Percentiles rank a stretch among this genome's conserved stretches.
phyloP scores from a whole-genome alignment of 2,329 filamentous ascomycete species.

The Ilyonectria sp. region DNA sequence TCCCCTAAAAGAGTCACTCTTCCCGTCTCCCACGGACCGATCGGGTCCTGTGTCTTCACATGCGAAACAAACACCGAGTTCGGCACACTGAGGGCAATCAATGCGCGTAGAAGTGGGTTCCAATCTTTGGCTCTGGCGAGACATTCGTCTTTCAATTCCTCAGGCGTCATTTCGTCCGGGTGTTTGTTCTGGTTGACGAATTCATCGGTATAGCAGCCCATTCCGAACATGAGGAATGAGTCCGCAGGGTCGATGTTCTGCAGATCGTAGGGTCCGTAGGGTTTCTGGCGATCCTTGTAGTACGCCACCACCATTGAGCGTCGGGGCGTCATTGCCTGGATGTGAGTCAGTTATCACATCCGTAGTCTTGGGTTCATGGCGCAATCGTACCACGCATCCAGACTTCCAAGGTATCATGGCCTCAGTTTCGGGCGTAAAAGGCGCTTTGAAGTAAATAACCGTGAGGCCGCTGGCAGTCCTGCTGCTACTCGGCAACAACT shows the following conservation, averaged over 20 bases:
- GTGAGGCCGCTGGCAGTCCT: constrained; percentile 9
- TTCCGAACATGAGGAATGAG: constrained; percentile 20
- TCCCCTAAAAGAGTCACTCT: constrained; percentile 9
- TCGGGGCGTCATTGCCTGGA: constrained; percentile 15
- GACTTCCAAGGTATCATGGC: constrained; percentile 17
- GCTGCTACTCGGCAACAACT: constrained; percentile 10
- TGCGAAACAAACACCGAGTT: constrained; percentile 16
- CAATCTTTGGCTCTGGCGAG: constrained; percentile 15
- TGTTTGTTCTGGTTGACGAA: constrained; percentile 12
- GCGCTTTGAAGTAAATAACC: constrained; percentile 22
- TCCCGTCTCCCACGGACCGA: constrained; percentile 16
- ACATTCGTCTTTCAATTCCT: constrained; percentile 13
- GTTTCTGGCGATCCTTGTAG: constrained; percentile 18
- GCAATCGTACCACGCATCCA: constrained; percentile 15
- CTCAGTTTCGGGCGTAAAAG: constrained; percentile 9
- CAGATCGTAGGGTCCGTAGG: constrained; percentile 14
- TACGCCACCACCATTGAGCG: constrained; percentile 21
- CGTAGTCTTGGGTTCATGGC: no score
- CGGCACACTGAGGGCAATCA: constrained; percentile 1
- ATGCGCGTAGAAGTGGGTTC: constrained; percentile 18
- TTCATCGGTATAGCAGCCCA: constrained; percentile 19
- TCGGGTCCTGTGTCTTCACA: constrained; percentile 19
- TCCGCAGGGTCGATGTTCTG: constrained; percentile 2
- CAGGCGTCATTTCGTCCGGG: constrained; percentile 12
- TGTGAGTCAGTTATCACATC: not conserved